These are phyloP conservation scores for Kuraishia borneana DNA, from an alignment of 805 yeast genomes.

Conservation along the genomic window DNA sequence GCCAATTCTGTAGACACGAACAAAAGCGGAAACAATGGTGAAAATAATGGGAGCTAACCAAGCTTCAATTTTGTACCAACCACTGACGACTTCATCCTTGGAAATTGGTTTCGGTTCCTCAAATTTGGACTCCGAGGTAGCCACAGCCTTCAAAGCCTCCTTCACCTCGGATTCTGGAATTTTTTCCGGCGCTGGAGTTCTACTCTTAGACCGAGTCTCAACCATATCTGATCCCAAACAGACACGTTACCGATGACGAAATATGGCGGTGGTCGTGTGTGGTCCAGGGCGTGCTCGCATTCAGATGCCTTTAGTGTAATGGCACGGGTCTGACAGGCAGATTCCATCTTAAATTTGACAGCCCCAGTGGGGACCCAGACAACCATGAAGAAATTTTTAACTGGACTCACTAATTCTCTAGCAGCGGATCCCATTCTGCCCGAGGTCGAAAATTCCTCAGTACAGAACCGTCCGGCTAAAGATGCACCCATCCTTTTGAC, in stretches of 20 bases:
- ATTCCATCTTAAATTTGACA: too few species aligned
- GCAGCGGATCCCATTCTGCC: not conserved
- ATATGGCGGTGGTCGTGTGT: too few species aligned
- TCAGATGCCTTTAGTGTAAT: too few species aligned
- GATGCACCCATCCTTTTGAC: conserved; percentile 26
- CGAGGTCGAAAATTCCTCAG: not conserved
- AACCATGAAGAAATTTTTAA: not conserved
- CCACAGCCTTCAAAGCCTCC: conserved; percentile 17
- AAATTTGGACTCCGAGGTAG: conserved; percentile 8
- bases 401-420: not conserved
- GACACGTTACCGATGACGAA: not conserved
- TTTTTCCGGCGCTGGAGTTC: not conserved
- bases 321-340: too few species aligned
- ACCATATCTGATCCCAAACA: not conserved
- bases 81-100: conserved; percentile 5
- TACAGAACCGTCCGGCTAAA: conserved; percentile 9
- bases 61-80: conserved; percentile 13
- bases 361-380: too few species aligned
- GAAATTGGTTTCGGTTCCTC: conserved; percentile 7
- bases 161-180: conserved; percentile 17
- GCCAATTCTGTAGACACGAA: conserved; percentile 69
- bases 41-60: conserved; percentile 47
- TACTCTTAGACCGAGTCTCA: not conserved
- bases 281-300: too few species aligned
- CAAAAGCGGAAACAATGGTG: conserved; percentile 57